Conservation (phyloP, 1,284 basidiomycete genomes). For the Takashimella tepidaria region DNA sequence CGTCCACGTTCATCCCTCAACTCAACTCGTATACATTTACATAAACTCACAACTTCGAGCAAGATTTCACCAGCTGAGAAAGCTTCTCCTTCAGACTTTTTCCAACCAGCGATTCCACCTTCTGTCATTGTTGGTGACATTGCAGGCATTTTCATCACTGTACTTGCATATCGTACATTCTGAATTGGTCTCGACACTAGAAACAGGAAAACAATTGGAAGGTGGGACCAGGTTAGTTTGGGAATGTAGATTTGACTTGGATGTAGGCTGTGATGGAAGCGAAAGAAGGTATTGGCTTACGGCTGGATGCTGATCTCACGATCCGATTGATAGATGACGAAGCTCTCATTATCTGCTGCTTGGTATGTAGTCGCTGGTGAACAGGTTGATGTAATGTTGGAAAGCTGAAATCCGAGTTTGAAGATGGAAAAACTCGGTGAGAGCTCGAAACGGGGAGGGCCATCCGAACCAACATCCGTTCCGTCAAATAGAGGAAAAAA, state of each 20-base stretch:
- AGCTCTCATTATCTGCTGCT: conserved; percentile 2
- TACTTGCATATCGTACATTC: conserved; percentile 57
- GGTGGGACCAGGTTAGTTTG: background rate
- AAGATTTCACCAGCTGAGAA: conserved; percentile 85
- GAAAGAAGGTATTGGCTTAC: background rate
- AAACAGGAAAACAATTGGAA: background rate
- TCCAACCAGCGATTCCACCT: conserved; percentile 89
- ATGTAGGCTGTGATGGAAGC: background rate
- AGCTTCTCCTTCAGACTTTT: conserved; percentile 79
- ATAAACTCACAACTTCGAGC: conserved; percentile 75
- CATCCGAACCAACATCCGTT: conserved; percentile 3
- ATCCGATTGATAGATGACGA: conserved; percentile 1
- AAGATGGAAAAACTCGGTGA: conserved; percentile 1
- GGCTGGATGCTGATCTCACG: conserved; percentile 1
- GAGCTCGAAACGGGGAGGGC: conserved; percentile 1
- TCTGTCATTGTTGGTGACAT: conserved; percentile 99
- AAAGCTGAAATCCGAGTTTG: too few relatives aligned
- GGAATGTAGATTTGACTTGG: too few relatives aligned
- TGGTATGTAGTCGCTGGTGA: background rate
- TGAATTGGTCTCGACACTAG: conserved; percentile 1
- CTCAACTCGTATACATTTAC: background rate
- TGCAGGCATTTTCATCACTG: conserved; percentile 78
- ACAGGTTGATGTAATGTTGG: background rate
- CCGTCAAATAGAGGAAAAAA: background rate
- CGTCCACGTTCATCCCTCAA: background rate